These are phyloP conservation scores for Ustilago shanxiensis DNA, from an alignment of 1,284 basidiomycete species.

Conservation along the genomic window DNA sequence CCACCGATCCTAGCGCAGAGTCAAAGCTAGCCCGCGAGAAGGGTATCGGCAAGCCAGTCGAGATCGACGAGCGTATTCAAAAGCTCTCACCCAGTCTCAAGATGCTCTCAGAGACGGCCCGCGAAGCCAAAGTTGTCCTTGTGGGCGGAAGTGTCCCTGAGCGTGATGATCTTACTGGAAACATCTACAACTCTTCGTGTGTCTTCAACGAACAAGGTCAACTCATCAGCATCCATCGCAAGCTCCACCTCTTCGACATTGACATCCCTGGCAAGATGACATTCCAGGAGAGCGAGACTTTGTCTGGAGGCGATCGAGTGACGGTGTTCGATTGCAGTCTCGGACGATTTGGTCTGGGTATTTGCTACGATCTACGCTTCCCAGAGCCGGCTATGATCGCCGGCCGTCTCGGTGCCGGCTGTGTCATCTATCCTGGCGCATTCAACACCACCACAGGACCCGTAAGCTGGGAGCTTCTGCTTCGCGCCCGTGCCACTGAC, in stretches of 20 bases:
- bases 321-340: slow-evolving; percentile 94
- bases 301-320: slow-evolving; percentile 82
- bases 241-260: slow-evolving; percentile 97
- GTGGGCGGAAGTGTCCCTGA: slow-evolving; percentile 79
- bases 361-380: slow-evolving; percentile 85
- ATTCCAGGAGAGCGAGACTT: slow-evolving; percentile 97
- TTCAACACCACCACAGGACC: slow-evolving; percentile 85
- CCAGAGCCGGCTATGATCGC: slow-evolving; percentile 93
- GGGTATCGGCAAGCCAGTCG: slow-evolving; percentile 71
- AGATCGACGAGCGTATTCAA: slow-evolving; percentile 73
- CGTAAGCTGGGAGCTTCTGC: slow-evolving; percentile 94
- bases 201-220: slow-evolving; percentile 89
- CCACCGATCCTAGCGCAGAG: slow-evolving; percentile 35
- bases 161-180: slow-evolving; percentile 57
- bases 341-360: slow-evolving; percentile 88
- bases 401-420: slow-evolving; percentile 86
- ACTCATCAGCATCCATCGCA: slow-evolving; percentile 88
- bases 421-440: slow-evolving; percentile 80
- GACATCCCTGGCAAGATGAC: slow-evolving; percentile 96
- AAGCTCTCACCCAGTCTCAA: slow-evolving; percentile 76
- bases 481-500: slow-evolving; percentile 88
- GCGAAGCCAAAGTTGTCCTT: slow-evolving; percentile 84
- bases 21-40: slow-evolving; percentile 48
- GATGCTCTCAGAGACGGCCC: slow-evolving; percentile 85
- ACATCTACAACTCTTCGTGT: slow-evolving; percentile 67